Conservation (phyloP, 768 basidiomycete species). For the Suillus americanus region DNA sequence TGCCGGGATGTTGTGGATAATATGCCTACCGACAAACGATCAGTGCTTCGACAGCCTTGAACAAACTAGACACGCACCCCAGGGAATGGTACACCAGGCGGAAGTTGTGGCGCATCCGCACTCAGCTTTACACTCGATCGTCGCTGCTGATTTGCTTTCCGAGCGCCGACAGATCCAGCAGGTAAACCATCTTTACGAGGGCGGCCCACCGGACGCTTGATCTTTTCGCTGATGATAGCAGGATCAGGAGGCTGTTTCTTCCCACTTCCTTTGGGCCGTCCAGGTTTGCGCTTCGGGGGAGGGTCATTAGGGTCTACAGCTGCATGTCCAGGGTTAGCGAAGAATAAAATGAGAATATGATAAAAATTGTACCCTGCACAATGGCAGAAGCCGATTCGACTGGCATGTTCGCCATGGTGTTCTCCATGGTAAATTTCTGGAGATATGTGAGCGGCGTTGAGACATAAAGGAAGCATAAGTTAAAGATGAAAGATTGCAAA, state of each 20-base stretch:
- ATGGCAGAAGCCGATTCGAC: constrained; percentile 27
- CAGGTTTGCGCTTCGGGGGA: constrained; percentile 65
- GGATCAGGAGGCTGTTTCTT: constrained; percentile 56
- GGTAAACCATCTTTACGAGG: constrained; percentile 83
- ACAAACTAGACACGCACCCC: constrained; percentile 20
- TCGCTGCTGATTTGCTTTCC: constrained; percentile 41
- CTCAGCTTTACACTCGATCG: constrained; percentile 35
- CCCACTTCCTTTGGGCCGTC: constrained; percentile 77
- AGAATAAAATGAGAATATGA: background rate
- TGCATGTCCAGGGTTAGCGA: constrained; percentile 12
- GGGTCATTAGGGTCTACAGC: constrained; percentile 28
- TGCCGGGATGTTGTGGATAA: constrained; percentile 32
- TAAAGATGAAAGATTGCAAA: constrained; percentile 17
- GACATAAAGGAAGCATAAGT: background rate
- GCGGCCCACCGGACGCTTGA: constrained; percentile 77
- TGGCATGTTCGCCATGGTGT: constrained; percentile 24
- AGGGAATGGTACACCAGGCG: constrained; percentile 31
- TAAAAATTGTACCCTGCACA: constrained; percentile 20
- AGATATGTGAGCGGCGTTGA: constrained; percentile 21
- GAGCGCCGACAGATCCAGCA: constrained; percentile 62
- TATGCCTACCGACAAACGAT: constrained; percentile 23
- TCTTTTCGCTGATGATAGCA: constrained; percentile 45
- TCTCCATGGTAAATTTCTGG: constrained; percentile 25
- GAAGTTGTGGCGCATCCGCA: constrained; percentile 20
- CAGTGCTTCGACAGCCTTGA: constrained; percentile 1